Percentiles rank a stretch among this genome's conserved stretches.
phyloP scores from a whole-genome alignment of 331 rosid genomes.

The Prunus yedoensis region DNA sequence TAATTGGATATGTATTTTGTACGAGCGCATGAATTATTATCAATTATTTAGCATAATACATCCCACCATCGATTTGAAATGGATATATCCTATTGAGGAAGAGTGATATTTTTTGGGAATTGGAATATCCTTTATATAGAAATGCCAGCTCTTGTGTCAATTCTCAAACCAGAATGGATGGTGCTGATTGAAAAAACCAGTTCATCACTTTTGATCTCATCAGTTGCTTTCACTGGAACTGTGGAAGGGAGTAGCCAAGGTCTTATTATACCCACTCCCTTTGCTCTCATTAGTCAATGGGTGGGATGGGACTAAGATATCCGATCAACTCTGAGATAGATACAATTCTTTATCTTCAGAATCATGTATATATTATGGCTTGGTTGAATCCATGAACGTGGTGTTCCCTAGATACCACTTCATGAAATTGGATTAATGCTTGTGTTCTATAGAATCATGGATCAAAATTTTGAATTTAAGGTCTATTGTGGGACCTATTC shows the following conservation, averaged over 20 bases:
- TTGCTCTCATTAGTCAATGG: constrained; percentile 20
- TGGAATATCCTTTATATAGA: not conserved
- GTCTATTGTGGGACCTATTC: constrained; percentile 6
- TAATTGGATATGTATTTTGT: not conserved
- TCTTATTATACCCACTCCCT: not conserved
- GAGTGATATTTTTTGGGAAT: not conserved
- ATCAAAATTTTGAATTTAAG: constrained; percentile 4
- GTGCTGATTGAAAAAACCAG: not conserved
- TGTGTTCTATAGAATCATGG: constrained; percentile 7
- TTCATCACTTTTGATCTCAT: not conserved
- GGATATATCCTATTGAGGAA: not conserved
- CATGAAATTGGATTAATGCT: constrained; percentile 19
- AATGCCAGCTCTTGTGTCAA: not conserved
- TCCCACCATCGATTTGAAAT: not conserved
- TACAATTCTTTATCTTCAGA: not conserved
- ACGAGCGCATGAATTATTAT: not conserved
- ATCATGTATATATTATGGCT: constrained; percentile 41
- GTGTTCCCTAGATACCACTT: constrained; percentile 48
- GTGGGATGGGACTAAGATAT: constrained; percentile 23
- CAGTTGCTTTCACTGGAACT: constrained; percentile 4
- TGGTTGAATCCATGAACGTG: constrained; percentile 36
- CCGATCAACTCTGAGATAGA: constrained; percentile 2
- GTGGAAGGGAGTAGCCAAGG: constrained; percentile 3
- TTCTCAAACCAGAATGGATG: constrained; percentile 1
- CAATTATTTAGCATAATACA: not conserved